These are phyloP conservation scores for Immersiella caudata DNA, from an alignment of 495 filamentous ascomycete species.

Conservation along the genomic window DNA sequence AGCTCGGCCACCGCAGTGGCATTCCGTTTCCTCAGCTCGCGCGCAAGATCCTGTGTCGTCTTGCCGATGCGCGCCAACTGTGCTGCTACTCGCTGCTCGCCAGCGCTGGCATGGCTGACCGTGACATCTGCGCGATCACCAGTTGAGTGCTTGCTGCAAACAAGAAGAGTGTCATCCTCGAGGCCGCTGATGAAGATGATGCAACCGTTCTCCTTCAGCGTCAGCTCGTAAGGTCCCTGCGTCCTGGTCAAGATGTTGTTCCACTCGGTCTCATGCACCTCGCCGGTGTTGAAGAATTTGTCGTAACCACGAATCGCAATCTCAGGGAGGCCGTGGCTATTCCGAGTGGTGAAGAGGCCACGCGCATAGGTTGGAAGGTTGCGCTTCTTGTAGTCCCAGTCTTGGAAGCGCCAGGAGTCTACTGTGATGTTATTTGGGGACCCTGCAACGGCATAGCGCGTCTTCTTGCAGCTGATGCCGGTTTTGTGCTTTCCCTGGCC, in stretches of 20 bases:
- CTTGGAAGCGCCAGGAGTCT: slow-evolving; percentile 89
- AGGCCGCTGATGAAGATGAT: slow-evolving; percentile 97
- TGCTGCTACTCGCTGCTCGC: slow-evolving; percentile 81
- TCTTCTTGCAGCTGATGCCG: slow-evolving; percentile 70
- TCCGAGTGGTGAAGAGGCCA: slow-evolving; percentile 82
- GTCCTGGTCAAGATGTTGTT: slow-evolving; percentile 74
- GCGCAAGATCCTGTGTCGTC: slow-evolving; percentile 74
- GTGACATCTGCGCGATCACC: slow-evolving; percentile 68
- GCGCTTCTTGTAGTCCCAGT: slow-evolving; percentile 89
- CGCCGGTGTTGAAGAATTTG: slow-evolving; percentile 95
- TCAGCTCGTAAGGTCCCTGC: slow-evolving; percentile 88
- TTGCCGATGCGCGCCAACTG: slow-evolving; percentile 76
- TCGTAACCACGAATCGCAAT: slow-evolving; percentile 91
- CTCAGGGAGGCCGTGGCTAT: slow-evolving; percentile 63
- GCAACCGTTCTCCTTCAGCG: slow-evolving; percentile 96
- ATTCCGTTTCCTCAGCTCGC: slow-evolving; percentile 75
- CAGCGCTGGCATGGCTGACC: slow-evolving; percentile 80
- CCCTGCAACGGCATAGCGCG: slow-evolving; percentile 64
- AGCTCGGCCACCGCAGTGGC: slow-evolving; percentile 93
- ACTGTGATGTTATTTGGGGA: slow-evolving; percentile 63
- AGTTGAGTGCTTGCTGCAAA: slow-evolving; percentile 98
- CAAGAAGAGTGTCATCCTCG: slow-evolving; percentile 81
- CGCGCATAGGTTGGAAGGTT: slow-evolving; percentile 88
- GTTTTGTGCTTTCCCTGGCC: slow-evolving; percentile 55
- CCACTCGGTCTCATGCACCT: slow-evolving; percentile 81